These are phyloP conservation scores for Cyclotella sp. DNA, from an alignment of 108 stramenopile genomes.

Conservation along the genomic window DNA sequence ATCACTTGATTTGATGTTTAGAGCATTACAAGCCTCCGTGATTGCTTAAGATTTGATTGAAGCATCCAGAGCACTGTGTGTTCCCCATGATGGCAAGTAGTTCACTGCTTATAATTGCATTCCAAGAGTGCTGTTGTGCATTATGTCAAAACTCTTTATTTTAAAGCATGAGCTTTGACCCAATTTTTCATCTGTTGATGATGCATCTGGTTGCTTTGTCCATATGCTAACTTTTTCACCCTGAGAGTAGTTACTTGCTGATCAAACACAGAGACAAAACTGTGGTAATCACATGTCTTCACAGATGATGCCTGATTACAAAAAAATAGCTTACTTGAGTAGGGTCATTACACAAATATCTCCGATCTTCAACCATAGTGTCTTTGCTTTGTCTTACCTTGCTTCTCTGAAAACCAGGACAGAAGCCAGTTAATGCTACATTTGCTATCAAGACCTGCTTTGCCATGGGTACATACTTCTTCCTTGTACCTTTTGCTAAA, in stretches of 20 bases:
- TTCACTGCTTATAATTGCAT: constrained; percentile 92
- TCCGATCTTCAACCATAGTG: constrained; percentile 69
- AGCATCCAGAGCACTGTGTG: constrained; percentile 53
- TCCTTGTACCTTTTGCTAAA: constrained; percentile 40
- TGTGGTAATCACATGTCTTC: neutral
- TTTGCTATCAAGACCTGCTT: constrained; percentile 61
- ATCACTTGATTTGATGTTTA: constrained; percentile 43
- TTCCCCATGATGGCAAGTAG: constrained; percentile 60
- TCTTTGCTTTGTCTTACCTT: constrained; percentile 49
- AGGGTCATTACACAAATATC: constrained; percentile 70
- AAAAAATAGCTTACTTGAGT: neutral
- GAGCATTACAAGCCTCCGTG: constrained; percentile 42
- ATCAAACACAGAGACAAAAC: constrained; percentile 31
- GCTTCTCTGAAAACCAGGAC: constrained; percentile 54
- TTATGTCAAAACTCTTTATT: constrained; percentile 86
- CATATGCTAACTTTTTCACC: constrained; percentile 58
- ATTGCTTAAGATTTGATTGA: constrained; percentile 57
- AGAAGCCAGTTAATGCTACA: constrained; percentile 78
- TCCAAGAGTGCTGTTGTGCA: constrained; percentile 78
- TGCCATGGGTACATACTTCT: constrained; percentile 24
- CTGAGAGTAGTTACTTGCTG: constrained; percentile 62
- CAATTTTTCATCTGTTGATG: neutral
- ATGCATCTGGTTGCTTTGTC: neutral
- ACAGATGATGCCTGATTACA: neutral
- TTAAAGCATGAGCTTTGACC: constrained; percentile 66